Evolutionary conservation across 805 yeast species (phyloP).

Genomic region (Debaryomyces hansenii): DNA sequence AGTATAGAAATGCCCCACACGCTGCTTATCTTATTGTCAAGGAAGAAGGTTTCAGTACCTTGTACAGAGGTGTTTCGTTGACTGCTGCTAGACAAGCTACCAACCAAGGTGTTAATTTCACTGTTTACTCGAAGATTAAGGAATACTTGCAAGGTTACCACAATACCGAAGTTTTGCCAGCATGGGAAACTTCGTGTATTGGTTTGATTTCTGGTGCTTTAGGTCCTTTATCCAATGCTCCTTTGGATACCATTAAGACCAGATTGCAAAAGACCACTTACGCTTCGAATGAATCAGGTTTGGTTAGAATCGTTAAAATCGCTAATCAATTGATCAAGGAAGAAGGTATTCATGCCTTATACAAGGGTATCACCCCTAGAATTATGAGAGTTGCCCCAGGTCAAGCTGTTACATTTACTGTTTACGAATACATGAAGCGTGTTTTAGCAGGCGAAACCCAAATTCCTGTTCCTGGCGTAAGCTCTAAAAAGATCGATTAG

Average conservation of each 20-base stretch:
- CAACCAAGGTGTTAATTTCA: constrained; percentile 97
- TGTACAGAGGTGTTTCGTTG: constrained; percentile 91
- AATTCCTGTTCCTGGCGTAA: constrained; percentile 6
- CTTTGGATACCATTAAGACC: constrained; percentile 95
- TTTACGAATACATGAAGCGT: constrained; percentile 83
- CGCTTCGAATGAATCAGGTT: constrained; percentile 62
- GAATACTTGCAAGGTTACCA: constrained; percentile 66
- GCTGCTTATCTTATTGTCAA: constrained; percentile 78
- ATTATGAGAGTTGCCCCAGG: constrained; percentile 99
- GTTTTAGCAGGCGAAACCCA: constrained; percentile 43
- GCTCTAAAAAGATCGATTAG: constrained; percentile 5
- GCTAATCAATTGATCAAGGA: constrained; percentile 78
- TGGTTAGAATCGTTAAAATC: constrained; percentile 77
- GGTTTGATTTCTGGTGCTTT: constrained; percentile 95
- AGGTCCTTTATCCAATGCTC: constrained; percentile 97
- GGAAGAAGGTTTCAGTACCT: constrained; percentile 87
- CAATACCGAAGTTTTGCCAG: constrained; percentile 62
- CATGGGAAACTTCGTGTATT: constrained; percentile 90
- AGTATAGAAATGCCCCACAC: constrained; percentile 91
- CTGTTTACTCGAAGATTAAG: constrained; percentile 86
- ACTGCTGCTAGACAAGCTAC: constrained; percentile 98
- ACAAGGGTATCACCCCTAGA: constrained; percentile 90
- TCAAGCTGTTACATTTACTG: constrained; percentile 97
- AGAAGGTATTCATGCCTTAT: constrained; percentile 64
- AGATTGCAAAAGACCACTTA: constrained; percentile 90